Conservation (phyloP, 2,329 filamentous ascomycete genomes). For the Epicoccum sorghinum region DNA sequence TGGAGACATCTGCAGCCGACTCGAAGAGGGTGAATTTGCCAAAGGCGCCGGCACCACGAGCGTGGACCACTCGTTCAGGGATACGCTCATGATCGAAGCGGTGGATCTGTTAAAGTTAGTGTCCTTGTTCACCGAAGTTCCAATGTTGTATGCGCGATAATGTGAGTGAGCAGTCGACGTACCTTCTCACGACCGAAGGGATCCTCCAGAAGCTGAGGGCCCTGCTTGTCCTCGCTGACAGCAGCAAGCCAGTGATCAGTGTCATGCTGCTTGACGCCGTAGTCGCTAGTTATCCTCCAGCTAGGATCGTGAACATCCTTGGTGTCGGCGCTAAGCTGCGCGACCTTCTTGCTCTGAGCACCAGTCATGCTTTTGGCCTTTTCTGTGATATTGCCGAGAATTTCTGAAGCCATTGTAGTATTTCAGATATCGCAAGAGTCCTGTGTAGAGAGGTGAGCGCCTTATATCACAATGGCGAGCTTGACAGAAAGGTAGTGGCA, state of each 20-base stretch:
- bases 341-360: conserved; percentile 59
- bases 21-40: conserved; percentile 71
- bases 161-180: conserved; percentile 12
- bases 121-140: background rate
- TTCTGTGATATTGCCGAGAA: conserved; percentile 35
- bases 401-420: conserved; percentile 39
- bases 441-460: conserved; percentile 10
- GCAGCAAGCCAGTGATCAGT: conserved; percentile 80
- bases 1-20: conserved; percentile 67
- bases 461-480: conserved; percentile 5
- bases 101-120: conserved; percentile 60
- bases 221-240: conserved; percentile 65
- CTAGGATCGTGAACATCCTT: conserved; percentile 63
- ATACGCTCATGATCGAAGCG: conserved; percentile 79
- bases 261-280: conserved; percentile 73
- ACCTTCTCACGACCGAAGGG: conserved; percentile 76
- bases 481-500: background rate
- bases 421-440: background rate
- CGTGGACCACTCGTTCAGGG: conserved; percentile 71
- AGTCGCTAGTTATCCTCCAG: conserved; percentile 74
- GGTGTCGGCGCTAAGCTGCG: conserved; percentile 65
- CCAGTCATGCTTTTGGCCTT: conserved; percentile 44
- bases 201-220: conserved; percentile 74
- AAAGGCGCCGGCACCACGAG: conserved; percentile 68
- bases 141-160: no score